These are phyloP conservation scores for Mycena amicta DNA, from an alignment of 768 basidiomycete genomes.

Conservation along the genomic window DNA sequence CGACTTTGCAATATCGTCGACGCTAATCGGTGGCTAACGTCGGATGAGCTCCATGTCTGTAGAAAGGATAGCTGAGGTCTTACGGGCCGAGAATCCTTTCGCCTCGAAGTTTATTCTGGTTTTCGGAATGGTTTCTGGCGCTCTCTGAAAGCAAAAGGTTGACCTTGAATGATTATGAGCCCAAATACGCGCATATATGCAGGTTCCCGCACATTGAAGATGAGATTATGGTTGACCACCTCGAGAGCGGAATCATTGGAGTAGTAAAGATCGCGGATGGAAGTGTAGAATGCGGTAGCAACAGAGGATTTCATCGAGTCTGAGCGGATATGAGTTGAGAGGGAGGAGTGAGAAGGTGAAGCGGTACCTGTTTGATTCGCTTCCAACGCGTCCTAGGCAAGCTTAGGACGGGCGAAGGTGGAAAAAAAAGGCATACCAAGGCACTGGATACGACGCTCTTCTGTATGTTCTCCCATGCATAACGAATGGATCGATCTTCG, in stretches of 20 bases:
- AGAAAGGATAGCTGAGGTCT: neutral
- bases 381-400: conserved; percentile 13
- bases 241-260: neutral
- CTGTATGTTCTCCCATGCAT: conserved; percentile 16
- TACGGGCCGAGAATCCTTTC: conserved; percentile 18
- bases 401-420: neutral
- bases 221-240: conserved; percentile 7
- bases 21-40: no score
- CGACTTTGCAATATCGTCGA: conserved; percentile 8
- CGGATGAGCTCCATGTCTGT: no score
- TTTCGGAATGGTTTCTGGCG: conserved; percentile 6
- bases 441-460: conserved; percentile 14
- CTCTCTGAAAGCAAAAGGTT: conserved; percentile 10
- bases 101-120: conserved; percentile 12
- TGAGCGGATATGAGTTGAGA: neutral
- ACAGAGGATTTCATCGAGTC: conserved; percentile 2
- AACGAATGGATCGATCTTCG: neutral
- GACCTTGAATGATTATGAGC: conserved; percentile 2
- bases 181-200: conserved; percentile 13
- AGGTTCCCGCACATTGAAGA: conserved; percentile 12
- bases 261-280: conserved; percentile 15
- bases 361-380: neutral
- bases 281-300: conserved; percentile 1
- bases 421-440: conserved; percentile 6
- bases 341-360: neutral